phyloP scores from a whole-genome alignment of 305 asterid genomes.

The Rubia peregrina region DNA sequence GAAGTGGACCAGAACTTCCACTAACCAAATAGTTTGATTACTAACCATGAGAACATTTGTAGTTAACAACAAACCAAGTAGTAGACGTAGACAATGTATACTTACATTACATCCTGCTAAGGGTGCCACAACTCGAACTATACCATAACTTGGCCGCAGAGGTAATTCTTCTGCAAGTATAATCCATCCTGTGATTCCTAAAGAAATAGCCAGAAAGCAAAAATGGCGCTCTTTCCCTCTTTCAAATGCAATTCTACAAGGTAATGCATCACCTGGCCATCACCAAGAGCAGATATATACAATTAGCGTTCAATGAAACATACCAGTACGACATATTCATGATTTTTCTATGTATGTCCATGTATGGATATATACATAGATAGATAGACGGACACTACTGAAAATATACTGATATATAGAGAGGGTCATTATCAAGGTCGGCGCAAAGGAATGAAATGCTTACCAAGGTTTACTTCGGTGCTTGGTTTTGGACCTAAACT shows the following conservation, averaged over 20 bases:
- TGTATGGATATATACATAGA: neutral
- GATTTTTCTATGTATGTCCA: too few relatives aligned
- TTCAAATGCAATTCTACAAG: conserved; percentile 96
- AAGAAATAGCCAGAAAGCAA: conserved; percentile 57
- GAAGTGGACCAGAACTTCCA: neutral
- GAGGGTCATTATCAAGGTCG: neutral
- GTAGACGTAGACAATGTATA: conserved; percentile 12
- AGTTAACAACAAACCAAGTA: neutral
- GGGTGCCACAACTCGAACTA: conserved; percentile 80
- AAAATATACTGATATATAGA: neutral
- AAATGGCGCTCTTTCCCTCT: conserved; percentile 94
- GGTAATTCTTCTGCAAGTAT: conserved; percentile 73
- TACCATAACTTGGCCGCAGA: conserved; percentile 49
- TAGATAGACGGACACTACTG: neutral
- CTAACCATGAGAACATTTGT: neutral
- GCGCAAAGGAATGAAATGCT: conserved; percentile 15
- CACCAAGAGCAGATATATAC: conserved; percentile 23
- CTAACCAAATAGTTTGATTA: neutral
- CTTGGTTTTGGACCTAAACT: conserved; percentile 58
- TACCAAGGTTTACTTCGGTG: conserved; percentile 73
- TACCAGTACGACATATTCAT: conserved; percentile 5
- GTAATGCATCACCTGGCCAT: conserved; percentile 67
- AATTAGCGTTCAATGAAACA: conserved; percentile 18
- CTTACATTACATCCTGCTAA: conserved; percentile 94
- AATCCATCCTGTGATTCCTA: conserved; percentile 83